These are phyloP conservation scores for Uronychia binucleata DNA, from an alignment of 73 alveolate species.

Conservation along the genomic window DNA sequence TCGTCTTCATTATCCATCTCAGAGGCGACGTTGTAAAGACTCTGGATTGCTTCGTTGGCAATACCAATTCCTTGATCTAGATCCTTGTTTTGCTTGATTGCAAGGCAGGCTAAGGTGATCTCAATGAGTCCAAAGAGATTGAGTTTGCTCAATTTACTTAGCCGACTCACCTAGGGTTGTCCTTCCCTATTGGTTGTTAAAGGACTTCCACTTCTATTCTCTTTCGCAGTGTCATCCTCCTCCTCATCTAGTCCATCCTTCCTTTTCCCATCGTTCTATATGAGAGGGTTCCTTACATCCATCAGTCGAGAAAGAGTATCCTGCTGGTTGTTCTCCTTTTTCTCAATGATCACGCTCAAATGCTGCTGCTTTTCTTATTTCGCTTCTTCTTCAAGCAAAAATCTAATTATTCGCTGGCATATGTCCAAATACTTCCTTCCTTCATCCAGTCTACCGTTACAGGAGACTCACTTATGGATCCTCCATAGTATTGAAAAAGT, in stretches of 20 bases:
- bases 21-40: not conserved
- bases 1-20: not conserved
- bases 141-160: not conserved
- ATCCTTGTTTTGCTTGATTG: not conserved
- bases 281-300: too few relatives aligned
- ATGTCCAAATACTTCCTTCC: not conserved
- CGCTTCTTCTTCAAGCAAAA: not conserved
- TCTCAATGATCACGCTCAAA: not conserved
- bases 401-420: not conserved
- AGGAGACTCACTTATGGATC: not conserved
- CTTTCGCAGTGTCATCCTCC: not conserved
- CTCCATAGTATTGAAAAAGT: not conserved
- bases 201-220: not conserved
- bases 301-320: too few relatives aligned
- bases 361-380: not conserved
- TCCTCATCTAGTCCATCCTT: not conserved
- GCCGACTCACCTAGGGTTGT: not conserved
- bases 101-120: not conserved
- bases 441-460: not conserved
- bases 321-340: not conserved
- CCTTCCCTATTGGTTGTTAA: not conserved
- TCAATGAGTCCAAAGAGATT: not conserved
- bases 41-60: not conserved
- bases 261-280: too few relatives aligned
- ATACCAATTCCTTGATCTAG: not conserved